Base-by-base conservation (phyloP, 352 stramenopile species). In the Globisporangium solare region DNA sequence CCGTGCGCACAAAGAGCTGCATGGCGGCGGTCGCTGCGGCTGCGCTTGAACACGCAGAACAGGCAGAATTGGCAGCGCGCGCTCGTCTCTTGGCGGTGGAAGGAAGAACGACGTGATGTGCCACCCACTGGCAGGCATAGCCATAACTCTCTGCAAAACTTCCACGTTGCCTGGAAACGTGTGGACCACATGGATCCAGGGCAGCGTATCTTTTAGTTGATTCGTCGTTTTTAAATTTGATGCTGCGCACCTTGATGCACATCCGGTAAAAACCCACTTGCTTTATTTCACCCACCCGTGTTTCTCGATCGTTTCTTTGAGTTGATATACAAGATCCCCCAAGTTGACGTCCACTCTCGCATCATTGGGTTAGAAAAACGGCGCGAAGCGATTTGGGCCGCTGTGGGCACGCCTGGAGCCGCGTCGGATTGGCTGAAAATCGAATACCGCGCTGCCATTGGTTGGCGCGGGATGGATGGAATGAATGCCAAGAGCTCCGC, bases 1-100 rank as follows among this genome's bases (percentile, higher is more conserved):
- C 76, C 61, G 70, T 79, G 55, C 78, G 75, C 32, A 86, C 73
- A 46, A 89, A 89, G 72, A 86, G 73, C 72, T 89, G 75, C 79
- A 86, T 89, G 49, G 17, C 63, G 11, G 18, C 18, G n/a, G 17
- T 47, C 15, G 52, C 14, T n/a, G 20, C 12, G 27, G 27, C 27
- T 35, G 27, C 27, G 27, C 3, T 35, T 14, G 47, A 20, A 53
- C 18, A 41, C 22, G 13, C 15, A 43, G 48, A 18, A 41, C 5
- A 52, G 39, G 48, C 27, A 31, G 48, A 35, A 13, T 27, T 5
- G 24, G 24, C 31, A 13, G 27, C 13, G 21, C 12, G 47, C 47
- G 18, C 0, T 42, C 27, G 47, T 18, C 32, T 51, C 40, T 22
- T 39, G 11, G 11, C 21, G 21, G 17, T 10, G 27, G 27, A 35